Evolutionary conservation across 257 asterid genomes (phyloP).

Genomic region (Solanum chiquidenum): DNA sequence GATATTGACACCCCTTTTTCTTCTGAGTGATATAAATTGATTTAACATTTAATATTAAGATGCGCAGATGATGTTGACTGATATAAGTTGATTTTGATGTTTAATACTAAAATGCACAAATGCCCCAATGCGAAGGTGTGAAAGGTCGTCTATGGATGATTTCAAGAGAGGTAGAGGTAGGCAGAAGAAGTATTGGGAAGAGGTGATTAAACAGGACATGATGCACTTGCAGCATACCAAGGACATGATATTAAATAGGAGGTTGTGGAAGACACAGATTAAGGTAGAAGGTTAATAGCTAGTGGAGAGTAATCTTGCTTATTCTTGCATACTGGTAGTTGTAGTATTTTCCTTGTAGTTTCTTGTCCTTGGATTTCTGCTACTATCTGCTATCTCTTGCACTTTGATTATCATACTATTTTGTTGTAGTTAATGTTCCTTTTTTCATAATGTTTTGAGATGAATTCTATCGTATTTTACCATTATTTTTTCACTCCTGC

Average conservation of each 20-base stretch:
- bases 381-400: background rate
- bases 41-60: background rate
- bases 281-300: background rate
- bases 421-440: background rate
- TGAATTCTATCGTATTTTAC: background rate
- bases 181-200: background rate
- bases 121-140: background rate
- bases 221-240: background rate
- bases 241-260: background rate
- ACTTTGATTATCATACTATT: background rate
- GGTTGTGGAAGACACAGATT: background rate
- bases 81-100: background rate
- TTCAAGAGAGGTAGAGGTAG: background rate
- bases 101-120: background rate
- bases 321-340: background rate
- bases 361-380: background rate
- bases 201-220: background rate
- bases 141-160: background rate
- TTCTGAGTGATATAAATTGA: background rate
- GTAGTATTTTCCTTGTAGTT: background rate
- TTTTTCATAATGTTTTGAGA: background rate
- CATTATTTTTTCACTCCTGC: background rate
- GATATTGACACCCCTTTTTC: background rate
- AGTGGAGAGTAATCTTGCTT: background rate
- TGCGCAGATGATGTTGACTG: background rate